Evolutionary conservation across 257 asterid species (phyloP).

Genomic region (Solanum habrochaites): DNA sequence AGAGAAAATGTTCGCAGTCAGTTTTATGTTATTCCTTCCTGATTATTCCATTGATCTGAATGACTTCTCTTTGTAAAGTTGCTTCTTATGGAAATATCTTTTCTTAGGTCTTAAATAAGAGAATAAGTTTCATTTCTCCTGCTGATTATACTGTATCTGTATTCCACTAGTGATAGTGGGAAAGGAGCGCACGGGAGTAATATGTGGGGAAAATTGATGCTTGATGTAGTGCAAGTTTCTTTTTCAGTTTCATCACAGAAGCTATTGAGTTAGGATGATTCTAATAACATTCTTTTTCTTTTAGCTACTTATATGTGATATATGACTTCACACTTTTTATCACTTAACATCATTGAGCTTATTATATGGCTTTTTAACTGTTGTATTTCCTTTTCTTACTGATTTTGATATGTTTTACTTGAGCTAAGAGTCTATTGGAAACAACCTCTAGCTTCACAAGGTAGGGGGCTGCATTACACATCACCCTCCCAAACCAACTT

Average conservation of each 20-base stretch:
- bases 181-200: neutral
- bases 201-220: neutral
- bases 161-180: neutral
- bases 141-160: neutral
- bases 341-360: neutral
- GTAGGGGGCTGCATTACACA: neutral
- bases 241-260: neutral
- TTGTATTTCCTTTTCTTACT: neutral
- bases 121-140: neutral
- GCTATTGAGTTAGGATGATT: neutral
- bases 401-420: neutral
- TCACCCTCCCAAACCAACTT: neutral
- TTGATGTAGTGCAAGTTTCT: neutral
- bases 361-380: neutral
- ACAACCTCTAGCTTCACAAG: neutral
- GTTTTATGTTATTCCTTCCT: neutral
- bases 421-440: neutral
- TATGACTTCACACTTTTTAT: neutral
- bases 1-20: neutral
- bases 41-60: neutral
- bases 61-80: neutral
- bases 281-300: neutral
- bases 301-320: no score
- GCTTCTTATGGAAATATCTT: neutral
- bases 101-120: neutral